These are phyloP conservation scores for Mortierella sp. DNA, from an alignment of 371 early-diverging fungal genomes.

Conservation along the genomic window DNA sequence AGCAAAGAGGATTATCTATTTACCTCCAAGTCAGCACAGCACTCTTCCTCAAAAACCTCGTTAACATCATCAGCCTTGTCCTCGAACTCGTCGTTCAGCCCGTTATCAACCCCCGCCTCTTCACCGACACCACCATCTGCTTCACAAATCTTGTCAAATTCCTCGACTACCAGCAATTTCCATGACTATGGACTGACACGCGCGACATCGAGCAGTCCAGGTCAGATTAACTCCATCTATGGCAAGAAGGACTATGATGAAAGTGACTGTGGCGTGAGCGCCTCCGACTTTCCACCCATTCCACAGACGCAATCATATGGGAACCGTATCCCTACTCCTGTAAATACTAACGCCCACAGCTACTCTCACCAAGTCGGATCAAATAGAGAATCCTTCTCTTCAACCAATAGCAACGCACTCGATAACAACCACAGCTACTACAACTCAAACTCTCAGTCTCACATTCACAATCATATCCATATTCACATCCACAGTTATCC, in stretches of 20 bases:
- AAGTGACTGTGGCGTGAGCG: background rate
- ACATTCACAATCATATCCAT: conserved; percentile 35
- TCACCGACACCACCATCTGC: background rate
- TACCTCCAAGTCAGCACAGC: conserved; percentile 16
- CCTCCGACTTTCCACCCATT: background rate
- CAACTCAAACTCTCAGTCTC: conserved; percentile 3
- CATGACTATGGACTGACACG: background rate
- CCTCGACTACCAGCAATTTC: background rate
- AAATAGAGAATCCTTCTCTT: background rate
- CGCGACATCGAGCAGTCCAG: background rate
- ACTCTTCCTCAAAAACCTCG: conserved; percentile 1
- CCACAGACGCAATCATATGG: background rate
- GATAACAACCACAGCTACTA: background rate
- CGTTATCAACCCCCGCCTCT: background rate
- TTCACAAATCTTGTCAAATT: background rate
- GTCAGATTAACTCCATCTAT: background rate
- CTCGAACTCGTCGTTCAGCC: background rate
- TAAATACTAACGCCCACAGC: background rate
- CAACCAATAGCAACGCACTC: background rate
- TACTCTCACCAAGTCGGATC: background rate
- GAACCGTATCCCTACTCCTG: background rate
- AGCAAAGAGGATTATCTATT: conserved; percentile 39
- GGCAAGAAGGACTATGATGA: conserved; percentile 7
- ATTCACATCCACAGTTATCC: conserved; percentile 34
- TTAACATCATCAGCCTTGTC: background rate